Evolutionary conservation across 2,329 filamentous ascomycete genomes (phyloP), one percentile per base, ranked within the genome.

Genomic region (Clonostachys chloroleuca): DNA sequence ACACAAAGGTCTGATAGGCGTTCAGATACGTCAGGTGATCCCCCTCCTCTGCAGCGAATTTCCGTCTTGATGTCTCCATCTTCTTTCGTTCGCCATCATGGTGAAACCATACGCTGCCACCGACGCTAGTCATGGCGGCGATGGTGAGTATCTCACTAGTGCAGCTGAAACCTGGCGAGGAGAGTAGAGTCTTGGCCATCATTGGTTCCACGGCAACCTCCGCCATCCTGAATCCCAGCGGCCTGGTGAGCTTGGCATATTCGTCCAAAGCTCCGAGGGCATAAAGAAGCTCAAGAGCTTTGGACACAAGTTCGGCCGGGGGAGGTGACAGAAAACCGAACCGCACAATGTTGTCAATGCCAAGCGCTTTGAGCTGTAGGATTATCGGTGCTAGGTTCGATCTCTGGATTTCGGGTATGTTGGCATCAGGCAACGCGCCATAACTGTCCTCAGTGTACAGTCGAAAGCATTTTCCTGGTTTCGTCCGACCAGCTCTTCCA

Each of bases 11-110:
- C 60, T 92, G 86, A 61, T 94, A 97, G n/a, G 92, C 87, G 58
- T 99, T 97, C 39, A 96, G 77, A 12, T 96, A 78, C 1, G 92
- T 96, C 20, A 97, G 69, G 58, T 97, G 92, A 57, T 99, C 94
- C 1, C 94, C 94, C 70, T 97, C 92, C 51, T 95, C 89, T 7
- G 86, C 92, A 0, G 92, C 89, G 59, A 97, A 97, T 58, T 87
- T 89, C 43, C 89, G 79, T 42, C 88, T 78, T 30, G 84, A 81
- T 17, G 78, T 83, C 60, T 96, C 90, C 62, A 87, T 81, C 44
- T 77, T 74, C 58, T 87, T 91, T 58, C 86, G 87, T 54, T 89
- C 86, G 36, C 82, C 87, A 20, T 92, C 86, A 55, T 90, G 84
- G 34, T 86, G 79, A 51, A 96, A 82, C 86, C 90, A 97, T 0